phyloP scores from a whole-genome alignment of 352 stramenopile species.

The Globisporangium solare region DNA sequence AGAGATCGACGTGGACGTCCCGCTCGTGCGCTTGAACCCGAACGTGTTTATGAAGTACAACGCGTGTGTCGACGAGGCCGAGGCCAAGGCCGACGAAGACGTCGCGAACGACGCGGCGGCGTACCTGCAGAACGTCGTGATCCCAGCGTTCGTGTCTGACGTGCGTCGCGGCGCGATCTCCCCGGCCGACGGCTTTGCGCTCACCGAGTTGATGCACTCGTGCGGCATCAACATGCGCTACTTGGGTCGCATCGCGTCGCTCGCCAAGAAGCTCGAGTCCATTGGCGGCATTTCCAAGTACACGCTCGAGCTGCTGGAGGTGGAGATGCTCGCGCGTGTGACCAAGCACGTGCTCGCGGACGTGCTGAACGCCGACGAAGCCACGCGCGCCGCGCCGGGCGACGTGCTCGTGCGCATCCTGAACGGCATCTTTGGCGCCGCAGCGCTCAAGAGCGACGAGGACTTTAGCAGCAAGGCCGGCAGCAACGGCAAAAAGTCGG shows the following conservation, averaged over 20 bases:
- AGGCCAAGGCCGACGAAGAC: constrained; percentile 66
- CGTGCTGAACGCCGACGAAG: constrained; percentile 58
- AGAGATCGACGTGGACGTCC: constrained; percentile 43
- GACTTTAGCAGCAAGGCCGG: constrained; percentile 30
- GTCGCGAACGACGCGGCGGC: constrained; percentile 68
- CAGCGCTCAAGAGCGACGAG: constrained; percentile 20
- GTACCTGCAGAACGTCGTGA: constrained; percentile 83
- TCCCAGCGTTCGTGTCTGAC: constrained; percentile 81
- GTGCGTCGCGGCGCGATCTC: constrained; percentile 79
- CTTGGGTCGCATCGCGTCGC: constrained; percentile 87
- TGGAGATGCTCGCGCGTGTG: constrained; percentile 94
- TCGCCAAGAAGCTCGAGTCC: constrained; percentile 86
- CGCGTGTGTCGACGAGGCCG: constrained; percentile 61
- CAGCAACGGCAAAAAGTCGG: constrained; percentile 31
- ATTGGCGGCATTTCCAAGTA: constrained; percentile 88
- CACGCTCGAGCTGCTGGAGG: constrained; percentile 94
- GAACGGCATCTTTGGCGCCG: constrained; percentile 73
- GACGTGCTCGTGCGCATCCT: constrained; percentile 76
- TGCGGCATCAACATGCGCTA: constrained; percentile 97
- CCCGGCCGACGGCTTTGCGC: constrained; percentile 84
- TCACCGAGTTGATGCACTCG: constrained; percentile 94
- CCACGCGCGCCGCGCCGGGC: constrained; percentile 62
- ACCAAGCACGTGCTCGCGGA: constrained; percentile 85
- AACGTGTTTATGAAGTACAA: constrained; percentile 89
- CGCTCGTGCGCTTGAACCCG: constrained; percentile 71